Base-by-base conservation (phyloP, 2,329 filamentous ascomycete genomes). In the Ilyonectria sp. region DNA sequence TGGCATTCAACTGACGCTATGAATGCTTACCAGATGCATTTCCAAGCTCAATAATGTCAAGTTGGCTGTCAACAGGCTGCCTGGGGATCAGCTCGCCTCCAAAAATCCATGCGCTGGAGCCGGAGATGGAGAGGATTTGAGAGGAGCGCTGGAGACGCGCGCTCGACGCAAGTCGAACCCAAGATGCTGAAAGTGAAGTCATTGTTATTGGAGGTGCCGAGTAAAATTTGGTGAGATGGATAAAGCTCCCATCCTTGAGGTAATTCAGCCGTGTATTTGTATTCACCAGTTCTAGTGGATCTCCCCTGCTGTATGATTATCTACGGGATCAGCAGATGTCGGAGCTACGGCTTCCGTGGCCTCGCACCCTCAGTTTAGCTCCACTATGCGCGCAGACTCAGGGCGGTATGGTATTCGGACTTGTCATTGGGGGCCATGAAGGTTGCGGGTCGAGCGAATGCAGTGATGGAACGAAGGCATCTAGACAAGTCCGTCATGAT, bases 61-160 rank as follows among this genome's bases (percentile, higher is more conserved):
- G 50, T 57, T 84, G 77, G 59, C 84, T 84, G 72, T 88, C 86
- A 2, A 87, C 79, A 3, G 87, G 86, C 71, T 87, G 75, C 29
- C 86, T 78, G 5, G 86, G 84, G 10, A 82, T 72, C 5, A 89
- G 76, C 67, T 89, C 86, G 53, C 86, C 86, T 23, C 86, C 86
- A 60, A 87, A 88, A 61, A 88, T 79, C 69, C 79, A 85, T 6
- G 80, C 79, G 7, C 75, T 77, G 2, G 77, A 71, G 5, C 78
- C 77, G 9, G 84, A 71, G 13, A 85, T 80, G 0, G 84, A 82
- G 4, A 86, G 62, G 2, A 79, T 78, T 33, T 88, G 86, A 2
- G 86, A 88, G 0, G 86, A 88, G 21, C 86, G 83, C 63, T 82
- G 80, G 13, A 88, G 82, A 6, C 79, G 75, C 8, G 69, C 59